Conservation (phyloP, 768 basidiomycete species). For the Suillus variegatus region DNA sequence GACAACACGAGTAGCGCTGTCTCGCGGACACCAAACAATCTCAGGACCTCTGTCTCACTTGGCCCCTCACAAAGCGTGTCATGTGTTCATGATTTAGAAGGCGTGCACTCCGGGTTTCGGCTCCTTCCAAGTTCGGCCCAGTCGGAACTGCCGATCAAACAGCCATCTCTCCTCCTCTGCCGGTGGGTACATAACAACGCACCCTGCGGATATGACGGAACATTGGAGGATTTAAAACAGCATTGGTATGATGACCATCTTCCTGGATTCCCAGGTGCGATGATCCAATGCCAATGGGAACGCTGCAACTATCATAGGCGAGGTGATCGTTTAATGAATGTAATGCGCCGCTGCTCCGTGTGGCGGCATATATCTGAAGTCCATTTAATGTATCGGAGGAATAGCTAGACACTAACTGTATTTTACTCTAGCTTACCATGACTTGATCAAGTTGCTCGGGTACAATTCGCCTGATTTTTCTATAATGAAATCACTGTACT, state of each 20-base stretch:
- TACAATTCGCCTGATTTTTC: no score
- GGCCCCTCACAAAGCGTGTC: neutral
- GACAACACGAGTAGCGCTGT: no score
- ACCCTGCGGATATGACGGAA: neutral
- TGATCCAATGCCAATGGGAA: neutral
- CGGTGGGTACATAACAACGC: neutral
- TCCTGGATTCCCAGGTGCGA: neutral
- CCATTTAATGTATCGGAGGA: neutral
- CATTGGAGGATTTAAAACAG: neutral
- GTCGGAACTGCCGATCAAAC: neutral
- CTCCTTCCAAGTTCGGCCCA: neutral
- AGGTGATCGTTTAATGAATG: neutral
- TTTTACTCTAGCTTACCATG: neutral
- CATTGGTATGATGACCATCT: neutral
- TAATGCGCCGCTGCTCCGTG: neutral
- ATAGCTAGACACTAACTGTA: neutral
- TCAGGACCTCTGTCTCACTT: neutral
- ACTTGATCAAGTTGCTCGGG: no score
- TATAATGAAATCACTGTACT: no score
- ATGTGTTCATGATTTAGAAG: neutral
- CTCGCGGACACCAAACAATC: no score
- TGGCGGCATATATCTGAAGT: neutral
- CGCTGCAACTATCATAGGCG: neutral
- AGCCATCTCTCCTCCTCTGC: neutral
- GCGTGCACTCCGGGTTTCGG: neutral